A percentile compares a stretch with the other conserved stretches of the same genome.
phyloP scores from a whole-genome alignment of 441 rosid species.

The Geranium incanum region DNA sequence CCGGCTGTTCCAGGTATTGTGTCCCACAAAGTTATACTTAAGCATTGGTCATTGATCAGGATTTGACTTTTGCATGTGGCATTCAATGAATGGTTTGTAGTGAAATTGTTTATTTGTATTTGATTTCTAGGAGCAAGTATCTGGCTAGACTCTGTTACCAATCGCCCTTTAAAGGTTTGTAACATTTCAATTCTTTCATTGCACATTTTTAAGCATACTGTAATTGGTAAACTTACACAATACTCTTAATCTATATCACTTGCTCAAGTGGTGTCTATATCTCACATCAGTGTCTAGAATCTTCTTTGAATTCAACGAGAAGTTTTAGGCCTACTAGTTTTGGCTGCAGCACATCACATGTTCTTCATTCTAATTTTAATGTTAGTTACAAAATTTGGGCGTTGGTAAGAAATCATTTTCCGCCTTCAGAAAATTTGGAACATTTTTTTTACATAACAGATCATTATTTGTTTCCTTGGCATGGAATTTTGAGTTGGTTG shows the following conservation, averaged over 20 bases:
- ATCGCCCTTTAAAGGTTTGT: conserved; percentile 74
- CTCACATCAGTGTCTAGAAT: neutral
- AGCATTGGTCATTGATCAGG: conserved; percentile 8
- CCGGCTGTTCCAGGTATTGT: conserved; percentile 61
- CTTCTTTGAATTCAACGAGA: neutral
- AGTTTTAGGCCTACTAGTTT: neutral
- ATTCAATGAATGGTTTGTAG: conserved; percentile 9
- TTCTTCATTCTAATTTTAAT: neutral
- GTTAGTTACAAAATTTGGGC: neutral
- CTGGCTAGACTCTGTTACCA: conserved; percentile 93
- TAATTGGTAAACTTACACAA: neutral
- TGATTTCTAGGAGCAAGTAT: conserved; percentile 49
- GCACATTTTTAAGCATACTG: neutral
- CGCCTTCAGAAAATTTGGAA: neutral
- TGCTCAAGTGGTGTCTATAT: neutral
- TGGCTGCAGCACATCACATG: neutral
- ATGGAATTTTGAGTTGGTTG: neutral
- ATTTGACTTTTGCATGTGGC: conserved; percentile 14
- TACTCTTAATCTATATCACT: neutral
- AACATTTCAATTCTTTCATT: neutral
- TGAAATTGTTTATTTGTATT: conserved; percentile 12
- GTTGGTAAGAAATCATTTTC: conserved; percentile 3
- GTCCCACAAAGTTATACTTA: neutral
- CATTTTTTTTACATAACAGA: neutral
- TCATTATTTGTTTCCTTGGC: neutral